phyloP scores from a whole-genome alignment of 2,329 filamentous ascomycete genomes.

The Monosporascus sp. region DNA sequence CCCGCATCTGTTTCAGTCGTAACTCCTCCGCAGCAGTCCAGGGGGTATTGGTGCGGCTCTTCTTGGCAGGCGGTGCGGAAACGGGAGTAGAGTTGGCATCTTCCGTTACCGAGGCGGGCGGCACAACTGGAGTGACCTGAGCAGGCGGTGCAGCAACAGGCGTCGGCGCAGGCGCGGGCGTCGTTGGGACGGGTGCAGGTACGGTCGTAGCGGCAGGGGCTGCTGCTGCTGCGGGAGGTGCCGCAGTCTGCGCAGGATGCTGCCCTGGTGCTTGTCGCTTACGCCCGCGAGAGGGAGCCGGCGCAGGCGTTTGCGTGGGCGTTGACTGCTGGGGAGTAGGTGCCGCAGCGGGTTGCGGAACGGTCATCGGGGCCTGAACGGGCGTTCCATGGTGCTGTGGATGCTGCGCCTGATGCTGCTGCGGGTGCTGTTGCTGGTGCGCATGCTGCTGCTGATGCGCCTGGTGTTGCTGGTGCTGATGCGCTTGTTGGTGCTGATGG shows the following conservation, averaged over 20 bases:
- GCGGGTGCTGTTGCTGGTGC: slow-evolving; percentile 28
- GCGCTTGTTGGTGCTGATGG: slow-evolving; percentile 21
- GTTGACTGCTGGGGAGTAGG: slow-evolving; percentile 30
- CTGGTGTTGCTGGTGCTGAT: slow-evolving; percentile 31
- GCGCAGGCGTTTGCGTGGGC: slow-evolving; percentile 28
- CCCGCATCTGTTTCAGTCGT: slow-evolving; percentile 87
- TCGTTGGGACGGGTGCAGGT: slow-evolving; percentile 22
- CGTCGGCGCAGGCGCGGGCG: slow-evolving; percentile 31
- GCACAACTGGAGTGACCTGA: slow-evolving; percentile 25
- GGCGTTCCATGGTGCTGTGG: slow-evolving; percentile 30
- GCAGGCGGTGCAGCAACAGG: slow-evolving; percentile 24
- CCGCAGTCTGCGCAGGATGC: slow-evolving; percentile 23
- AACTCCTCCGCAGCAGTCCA: slow-evolving; percentile 96
- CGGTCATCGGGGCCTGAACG: slow-evolving; percentile 31
- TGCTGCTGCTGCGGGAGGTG: slow-evolving; percentile 19
- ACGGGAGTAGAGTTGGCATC: slow-evolving; percentile 27
- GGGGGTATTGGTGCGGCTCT: slow-evolving; percentile 95
- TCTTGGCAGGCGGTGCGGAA: slow-evolving; percentile 64
- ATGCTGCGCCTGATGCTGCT: slow-evolving; percentile 20
- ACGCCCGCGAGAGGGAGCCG: slow-evolving; percentile 28
- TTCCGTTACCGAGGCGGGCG: slow-evolving; percentile 25
- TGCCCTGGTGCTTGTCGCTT: slow-evolving; percentile 28
- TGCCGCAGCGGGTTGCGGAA: slow-evolving; percentile 24
- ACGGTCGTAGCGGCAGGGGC: slow-evolving; percentile 29
- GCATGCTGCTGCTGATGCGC: slow-evolving; percentile 30